Percentiles rank a stretch among this genome's conserved stretches.
Evolutionary conservation across 2,329 filamentous ascomycete species (phyloP).

Genomic region (Aspergillus pseudonomiae): DNA sequence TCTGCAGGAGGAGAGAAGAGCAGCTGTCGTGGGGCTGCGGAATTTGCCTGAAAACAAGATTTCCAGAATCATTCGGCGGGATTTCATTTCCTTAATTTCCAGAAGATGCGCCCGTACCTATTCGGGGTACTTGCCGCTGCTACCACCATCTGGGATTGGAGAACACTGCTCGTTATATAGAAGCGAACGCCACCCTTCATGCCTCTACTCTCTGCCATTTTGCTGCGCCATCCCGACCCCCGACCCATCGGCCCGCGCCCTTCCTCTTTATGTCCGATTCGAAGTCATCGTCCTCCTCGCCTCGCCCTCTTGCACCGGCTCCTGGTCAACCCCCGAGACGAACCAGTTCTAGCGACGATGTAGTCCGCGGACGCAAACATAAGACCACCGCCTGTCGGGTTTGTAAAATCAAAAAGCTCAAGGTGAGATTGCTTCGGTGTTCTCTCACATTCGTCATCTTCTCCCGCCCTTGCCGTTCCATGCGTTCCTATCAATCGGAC

Average conservation of each 20-base stretch:
- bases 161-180: background rate
- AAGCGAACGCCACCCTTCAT: background rate
- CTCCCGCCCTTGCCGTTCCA: background rate
- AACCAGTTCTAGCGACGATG: conserved; percentile 16
- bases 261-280: conserved; percentile 22
- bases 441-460: background rate
- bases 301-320: conserved; percentile 21
- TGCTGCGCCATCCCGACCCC: background rate
- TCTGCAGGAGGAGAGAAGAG: background rate
- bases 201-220: background rate
- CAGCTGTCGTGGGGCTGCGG: background rate
- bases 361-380: conserved; percentile 21
- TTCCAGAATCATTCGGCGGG: background rate
- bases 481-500: too few species aligned
- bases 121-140: background rate
- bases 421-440: conserved; percentile 12
- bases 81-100: background rate
- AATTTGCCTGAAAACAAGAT: background rate
- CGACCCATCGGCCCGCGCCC: background rate
- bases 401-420: conserved; percentile 29
- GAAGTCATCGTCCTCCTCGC: conserved; percentile 15
- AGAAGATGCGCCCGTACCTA: background rate
- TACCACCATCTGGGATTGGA: background rate
- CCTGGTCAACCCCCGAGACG: conserved; percentile 12
- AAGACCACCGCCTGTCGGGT: conserved; percentile 28